Base-by-base conservation (phyloP, 805 yeast species). In the Diddensiella transvaalensis region DNA sequence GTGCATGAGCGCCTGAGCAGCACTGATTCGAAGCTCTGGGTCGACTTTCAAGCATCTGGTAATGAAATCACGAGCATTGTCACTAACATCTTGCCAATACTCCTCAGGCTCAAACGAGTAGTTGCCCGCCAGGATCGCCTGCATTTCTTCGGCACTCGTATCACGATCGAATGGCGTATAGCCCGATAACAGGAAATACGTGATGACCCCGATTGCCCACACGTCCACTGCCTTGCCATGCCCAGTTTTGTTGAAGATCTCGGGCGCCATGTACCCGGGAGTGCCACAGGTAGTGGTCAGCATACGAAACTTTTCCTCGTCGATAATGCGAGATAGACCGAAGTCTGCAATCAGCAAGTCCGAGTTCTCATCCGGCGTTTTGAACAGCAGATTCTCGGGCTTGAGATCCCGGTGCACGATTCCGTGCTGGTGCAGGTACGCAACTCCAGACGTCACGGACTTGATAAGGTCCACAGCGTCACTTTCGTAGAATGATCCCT, bases 121-220 rank as follows among this genome's bases (percentile, higher is more conserved):
- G 50, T 83, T 84, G n/a, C 75, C 80, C 11, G 61, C 68, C 19
- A 60, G 49, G n/a, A 84, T 83, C 30, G 87, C 85, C 36, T 78
- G 74, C 56, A 75, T 72, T 10, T 88, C 86, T 59, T 84, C 89
- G 1, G 74, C 75, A 35, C 82, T 82, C 3, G 79, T 75, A 44
- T 83, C 89, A 53, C 89, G 79, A 57, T 84, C 90, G 62, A 84
- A 84, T 1, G 91, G 91, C 66, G 84, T 78, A 60, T 83, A 85
- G 1, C 90, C 90, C 52, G 84, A 75, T 13, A 82, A 72, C 75
- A 83, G 75, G 57, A 84, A 83, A 61, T 83, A 85, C 1, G 83
- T 74, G 29, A 83, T 68, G 2, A 84, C 88, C 2, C 90, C 91
- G 22, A 84, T 69, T 0, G 90, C 85, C 91, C 91, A 84, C 26